phyloP scores from a whole-genome alignment of 768 basidiomycete species.

The Russula brevipes region DNA sequence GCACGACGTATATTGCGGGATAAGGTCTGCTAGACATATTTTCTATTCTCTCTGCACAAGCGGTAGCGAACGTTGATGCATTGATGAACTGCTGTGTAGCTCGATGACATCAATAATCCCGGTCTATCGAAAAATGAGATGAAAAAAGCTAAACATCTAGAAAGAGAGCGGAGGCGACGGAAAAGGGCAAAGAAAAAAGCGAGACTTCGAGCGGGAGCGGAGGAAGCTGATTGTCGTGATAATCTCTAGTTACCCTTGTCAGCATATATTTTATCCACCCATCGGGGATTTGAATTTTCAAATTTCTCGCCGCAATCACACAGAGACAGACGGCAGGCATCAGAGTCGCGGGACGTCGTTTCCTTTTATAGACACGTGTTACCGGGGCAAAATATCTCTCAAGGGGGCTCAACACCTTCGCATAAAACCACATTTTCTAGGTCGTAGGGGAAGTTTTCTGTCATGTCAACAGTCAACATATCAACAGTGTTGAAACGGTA shows the following conservation, averaged over 20 bases:
- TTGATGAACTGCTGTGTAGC: constrained; percentile 37
- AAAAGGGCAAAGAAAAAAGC: constrained; percentile 32
- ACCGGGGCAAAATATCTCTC: background rate
- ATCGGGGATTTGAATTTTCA: too few species aligned
- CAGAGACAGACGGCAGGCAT: background rate
- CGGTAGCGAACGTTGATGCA: background rate
- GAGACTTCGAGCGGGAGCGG: constrained; percentile 12
- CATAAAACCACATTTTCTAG: background rate
- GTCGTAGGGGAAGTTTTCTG: background rate
- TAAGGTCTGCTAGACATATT: constrained; percentile 43
- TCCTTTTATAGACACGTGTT: background rate
- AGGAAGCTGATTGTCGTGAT: background rate
- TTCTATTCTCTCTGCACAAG: background rate
- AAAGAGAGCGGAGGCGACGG: constrained; percentile 36
- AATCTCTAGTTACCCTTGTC: constrained; percentile 2
- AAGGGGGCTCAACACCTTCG: background rate
- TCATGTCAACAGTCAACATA: constrained; percentile 25
- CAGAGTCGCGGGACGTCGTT: background rate
- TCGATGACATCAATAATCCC: constrained; percentile 68
- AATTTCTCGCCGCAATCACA: background rate
- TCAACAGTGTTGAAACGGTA: constrained; percentile 25
- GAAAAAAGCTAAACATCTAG: constrained; percentile 34
- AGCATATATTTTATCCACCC: too few species aligned
- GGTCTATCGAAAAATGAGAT: constrained; percentile 35
- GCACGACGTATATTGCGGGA: constrained; percentile 70